A percentile compares a stretch with the other conserved stretches of the same genome.
Evolutionary conservation across 1,284 basidiomycete genomes (phyloP).

Genomic region (Anthracocystis setariae): DNA sequence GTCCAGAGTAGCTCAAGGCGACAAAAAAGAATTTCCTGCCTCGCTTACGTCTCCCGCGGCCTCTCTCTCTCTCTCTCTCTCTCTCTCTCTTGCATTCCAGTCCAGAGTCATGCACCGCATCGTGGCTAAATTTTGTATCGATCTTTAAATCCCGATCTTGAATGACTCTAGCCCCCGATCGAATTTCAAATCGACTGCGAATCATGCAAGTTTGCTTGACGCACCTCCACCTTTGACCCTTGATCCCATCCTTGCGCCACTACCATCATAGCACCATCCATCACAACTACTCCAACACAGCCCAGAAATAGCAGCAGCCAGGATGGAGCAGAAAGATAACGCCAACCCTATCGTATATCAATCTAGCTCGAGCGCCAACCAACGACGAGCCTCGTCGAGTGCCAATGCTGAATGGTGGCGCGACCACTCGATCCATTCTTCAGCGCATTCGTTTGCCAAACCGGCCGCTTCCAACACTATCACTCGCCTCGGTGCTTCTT

Average conservation of each 20-base stretch:
- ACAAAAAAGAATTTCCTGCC: too few species aligned
- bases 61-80: too few species aligned
- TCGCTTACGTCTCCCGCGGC: too few species aligned
- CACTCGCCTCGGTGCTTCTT: constrained; percentile 1
- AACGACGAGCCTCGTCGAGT: constrained; percentile 24
- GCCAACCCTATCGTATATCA: constrained; percentile 69
- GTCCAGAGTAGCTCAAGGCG: too few species aligned
- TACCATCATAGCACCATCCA: not conserved
- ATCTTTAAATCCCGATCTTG: too few species aligned
- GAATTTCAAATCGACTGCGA: not conserved
- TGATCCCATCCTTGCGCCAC: too few species aligned
- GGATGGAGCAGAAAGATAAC: constrained; percentile 65
- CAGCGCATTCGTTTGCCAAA: constrained; percentile 13
- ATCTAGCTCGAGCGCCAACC: constrained; percentile 61
- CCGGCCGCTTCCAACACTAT: constrained; percentile 6
- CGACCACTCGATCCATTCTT: constrained; percentile 48
- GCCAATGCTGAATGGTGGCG: constrained; percentile 64
- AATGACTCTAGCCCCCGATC: too few species aligned
- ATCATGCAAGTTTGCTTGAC: not conserved
- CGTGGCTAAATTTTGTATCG: too few species aligned
- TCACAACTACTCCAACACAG: not conserved
- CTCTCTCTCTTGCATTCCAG: too few species aligned
- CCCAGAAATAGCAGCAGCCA: constrained; percentile 1
- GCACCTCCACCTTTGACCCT: too few species aligned
- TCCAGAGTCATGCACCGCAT: too few species aligned